Evolutionary conservation across 768 basidiomycete genomes (phyloP).

Genomic region (Pulveroboletus frians): DNA sequence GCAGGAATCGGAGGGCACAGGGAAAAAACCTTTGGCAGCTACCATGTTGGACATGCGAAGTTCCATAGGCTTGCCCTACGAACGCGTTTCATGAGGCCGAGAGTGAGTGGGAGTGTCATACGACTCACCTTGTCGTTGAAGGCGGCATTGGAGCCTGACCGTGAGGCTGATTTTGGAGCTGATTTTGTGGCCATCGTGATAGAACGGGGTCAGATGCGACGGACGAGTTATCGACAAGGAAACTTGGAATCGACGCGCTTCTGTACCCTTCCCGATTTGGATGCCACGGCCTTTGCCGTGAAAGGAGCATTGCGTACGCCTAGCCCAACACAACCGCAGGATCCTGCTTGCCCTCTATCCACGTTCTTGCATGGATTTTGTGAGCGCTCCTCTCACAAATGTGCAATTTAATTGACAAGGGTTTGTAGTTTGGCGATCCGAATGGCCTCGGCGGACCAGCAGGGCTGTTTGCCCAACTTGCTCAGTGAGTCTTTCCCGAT

Average conservation of each 20-base stretch:
- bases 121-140: constrained; percentile 78
- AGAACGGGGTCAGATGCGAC: constrained; percentile 5
- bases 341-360: constrained; percentile 19
- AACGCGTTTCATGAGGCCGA: constrained; percentile 26
- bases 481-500: constrained; percentile 40
- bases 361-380: constrained; percentile 36
- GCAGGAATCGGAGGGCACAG: not conserved
- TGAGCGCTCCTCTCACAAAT: constrained; percentile 15
- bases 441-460: constrained; percentile 43
- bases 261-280: constrained; percentile 21
- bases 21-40: constrained; percentile 81
- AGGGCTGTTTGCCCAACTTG: constrained; percentile 61
- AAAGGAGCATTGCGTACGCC: constrained; percentile 27
- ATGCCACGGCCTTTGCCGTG: constrained; percentile 26
- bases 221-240: constrained; percentile 9
- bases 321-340: not conserved
- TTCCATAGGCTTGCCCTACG: constrained; percentile 95
- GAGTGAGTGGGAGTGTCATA: not conserved
- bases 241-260: constrained; percentile 16
- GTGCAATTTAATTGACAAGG: not conserved
- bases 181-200: constrained; percentile 28
- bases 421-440: constrained; percentile 33
- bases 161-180: constrained; percentile 4
- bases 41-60: constrained; percentile 96
- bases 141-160: constrained; percentile 61